Base-by-base conservation (phyloP, 2,329 filamentous ascomycete species). In the Fusarium haematococcum region DNA sequence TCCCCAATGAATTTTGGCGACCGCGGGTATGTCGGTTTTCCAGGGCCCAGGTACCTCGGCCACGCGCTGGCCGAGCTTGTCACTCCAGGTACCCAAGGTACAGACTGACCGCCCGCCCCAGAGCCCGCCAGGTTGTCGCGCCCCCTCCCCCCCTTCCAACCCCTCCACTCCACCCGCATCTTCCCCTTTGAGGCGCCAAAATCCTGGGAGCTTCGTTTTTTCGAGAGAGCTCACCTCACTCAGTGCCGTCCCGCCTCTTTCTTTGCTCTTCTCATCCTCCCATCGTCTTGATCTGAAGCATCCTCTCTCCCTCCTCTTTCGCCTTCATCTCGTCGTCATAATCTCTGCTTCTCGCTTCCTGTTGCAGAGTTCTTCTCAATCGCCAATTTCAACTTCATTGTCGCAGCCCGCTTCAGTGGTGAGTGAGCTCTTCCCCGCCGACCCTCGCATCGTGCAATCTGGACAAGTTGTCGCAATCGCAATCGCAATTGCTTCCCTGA, bases 161-260 rank as follows among this genome's bases (percentile, higher is more conserved):
- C 75, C 74, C 76, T 73, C 71, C 71, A 72, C 73, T 68, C 72
- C 75, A 75, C 75, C 75, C 56, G 62, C 58, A 65, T 75, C 75
- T 75, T 78, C 74, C 75, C 75, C 76, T 78, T 78, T 70, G 72
- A 70, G 71, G 63, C 62, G 68, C 71, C 71, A 66, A 70, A 75
- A 62, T 73, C 71, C 72, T 76, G 68, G 74, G 71, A 79, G 77
- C 77, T 79, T 79, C 77, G 75, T 75, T 79, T 79, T 79, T 79
- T 79, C 70, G 76, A 71, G 75, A 77, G 74, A 76, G 67, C 69
- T 71, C 71, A 65, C 68, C 72, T 70, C 70, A 68, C 68, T 72
- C 74, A 65, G 67, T 68, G 71, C 75, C 70, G 69, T 66, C 71
- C 74, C 69, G 62, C 52, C 54, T 54, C 67, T 70, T 65, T 74